These are phyloP conservation scores for Phytophthora cryptogea DNA, from an alignment of 352 stramenopile species.

Conservation along the genomic window DNA sequence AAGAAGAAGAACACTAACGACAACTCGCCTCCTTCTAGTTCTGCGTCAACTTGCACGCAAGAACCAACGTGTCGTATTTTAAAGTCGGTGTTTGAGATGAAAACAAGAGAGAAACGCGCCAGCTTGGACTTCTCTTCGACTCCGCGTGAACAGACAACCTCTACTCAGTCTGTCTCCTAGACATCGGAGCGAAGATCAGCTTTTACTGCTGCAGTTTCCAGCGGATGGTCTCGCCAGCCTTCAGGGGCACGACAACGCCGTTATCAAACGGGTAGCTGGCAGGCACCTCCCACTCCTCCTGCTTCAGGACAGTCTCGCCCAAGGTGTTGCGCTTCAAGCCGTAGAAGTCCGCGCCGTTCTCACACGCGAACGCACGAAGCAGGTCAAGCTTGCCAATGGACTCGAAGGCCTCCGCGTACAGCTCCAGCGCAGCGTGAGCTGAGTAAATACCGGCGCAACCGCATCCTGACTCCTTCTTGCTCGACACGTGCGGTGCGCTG, in stretches of 20 bases:
- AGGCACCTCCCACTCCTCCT: slow-evolving; percentile 91
- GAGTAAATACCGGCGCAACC: slow-evolving; percentile 98
- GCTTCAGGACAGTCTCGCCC: slow-evolving; percentile 85
- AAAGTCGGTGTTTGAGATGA: slow-evolving; percentile 70
- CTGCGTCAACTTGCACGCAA: slow-evolving; percentile 9
- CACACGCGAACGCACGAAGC: slow-evolving; percentile 94
- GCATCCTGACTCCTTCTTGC: slow-evolving; percentile 91
- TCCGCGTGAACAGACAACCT: slow-evolving; percentile 19
- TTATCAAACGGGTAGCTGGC: slow-evolving; percentile 92
- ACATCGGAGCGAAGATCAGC: slow-evolving; percentile 3
- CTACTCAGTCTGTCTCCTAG: slow-evolving; percentile 24
- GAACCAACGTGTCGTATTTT: slow-evolving; percentile 58
- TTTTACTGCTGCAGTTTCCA: slow-evolving; percentile 79
- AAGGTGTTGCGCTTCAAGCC: slow-evolving; percentile 90
- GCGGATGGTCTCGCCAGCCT: slow-evolving; percentile 90
- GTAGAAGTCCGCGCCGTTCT: slow-evolving; percentile 97
- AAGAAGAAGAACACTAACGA: slow-evolving; percentile 42
- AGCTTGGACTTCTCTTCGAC: slow-evolving; percentile 44
- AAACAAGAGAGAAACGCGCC: slow-evolving; percentile 51
- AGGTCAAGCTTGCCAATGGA: slow-evolving; percentile 90
- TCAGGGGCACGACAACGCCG: slow-evolving; percentile 89
- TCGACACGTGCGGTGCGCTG: slow-evolving; percentile 94
- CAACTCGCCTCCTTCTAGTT: slow-evolving; percentile 6
- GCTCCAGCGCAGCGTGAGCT: slow-evolving; percentile 94
- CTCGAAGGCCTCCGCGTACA: slow-evolving; percentile 99